Evolutionary conservation across 495 filamentous ascomycete genomes (phyloP), one percentile per base, ranked within the genome.

Genomic region (Aspergillus nanangensis): DNA sequence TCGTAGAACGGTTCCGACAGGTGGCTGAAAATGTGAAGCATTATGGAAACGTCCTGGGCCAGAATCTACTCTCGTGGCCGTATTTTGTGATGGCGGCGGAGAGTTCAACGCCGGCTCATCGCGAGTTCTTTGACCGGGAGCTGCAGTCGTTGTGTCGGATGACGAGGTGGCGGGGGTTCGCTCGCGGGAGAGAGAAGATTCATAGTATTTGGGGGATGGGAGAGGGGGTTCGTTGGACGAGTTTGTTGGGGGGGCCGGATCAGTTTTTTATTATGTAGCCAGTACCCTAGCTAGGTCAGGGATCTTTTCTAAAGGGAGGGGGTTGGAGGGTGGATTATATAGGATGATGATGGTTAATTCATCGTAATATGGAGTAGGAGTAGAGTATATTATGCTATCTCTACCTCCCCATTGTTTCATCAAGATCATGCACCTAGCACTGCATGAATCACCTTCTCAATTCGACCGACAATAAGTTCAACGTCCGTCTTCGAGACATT

Each of bases 401-500:
- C n/a, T n/a, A n/a, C n/a, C n/a, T n/a, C n/a, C n/a, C n/a, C n/a
- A n/a, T n/a, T n/a, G n/a, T 11, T 7, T 29, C 7, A 29, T 29
- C 11, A 29, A 29, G 7, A 7, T 29, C 25, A 29, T 5, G 25
- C 25, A n/a, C 62, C 62, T 10, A 69, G 42, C 21, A 63, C 56
- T 8, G 59, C 55, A 5, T 56, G 15, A 14, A 70, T 40, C 1
- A 66, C 66, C 24, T 48, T 22, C 21, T 24, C 57, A 11, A 75
- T 58, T 2, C 59, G 57, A 9, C 66, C 60, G 22, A 79, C 69
- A 19, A 87, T 82, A 53, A 56, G 58, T 43, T 80, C 75, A 29
- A 88, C 68, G n/a, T 86, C 82, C 1, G 67, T 68, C 4, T 55
- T 51, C 1, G 73, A 78, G 32, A 83, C 69, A 34, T 78, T 90